Evolutionary conservation across 78 protist genomes (phyloP), one percentile per base, ranked within the genome.

Genomic region (Salpingoeca rosetta): DNA sequence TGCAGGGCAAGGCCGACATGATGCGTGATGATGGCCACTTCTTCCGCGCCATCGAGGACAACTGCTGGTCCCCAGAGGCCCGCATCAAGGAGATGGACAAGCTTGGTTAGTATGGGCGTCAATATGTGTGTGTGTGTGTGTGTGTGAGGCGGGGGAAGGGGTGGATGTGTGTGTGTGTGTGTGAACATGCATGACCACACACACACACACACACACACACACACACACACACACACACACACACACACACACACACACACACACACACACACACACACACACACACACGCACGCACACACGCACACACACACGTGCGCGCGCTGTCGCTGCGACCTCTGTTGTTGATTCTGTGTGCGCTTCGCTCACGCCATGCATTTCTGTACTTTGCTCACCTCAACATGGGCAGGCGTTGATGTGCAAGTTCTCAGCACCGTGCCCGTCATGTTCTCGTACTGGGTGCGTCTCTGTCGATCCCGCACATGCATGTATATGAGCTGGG

Each of bases 381-480:
- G 10, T 28, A 12, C n/a, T 72, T 12, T 2, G 37, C 11, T 82
- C 38, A 22, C 11, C 11, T 2, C n/a, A 73, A 0, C 65, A 3
- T 17, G 75, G 12, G 91, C 57, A 2, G 88, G 78, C 31, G 91
- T 92, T 0, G 91, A 85, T 12, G 93, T 92, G 41, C 96, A 95
- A 85, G 96, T 96, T 24, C 84, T 96, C 41, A 93, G 96, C 36
- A 94, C 96, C 0, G 85, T 91, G 38, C 91, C 92, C 2, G 94
- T 89, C 41, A 90, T 94, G 94, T 93, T 93, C 85, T 51, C 84
- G 22, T 96, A 96, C 88, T 94, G 96, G 96, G 94, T 51, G 17
- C 65, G 65, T n/a, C n/a, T n/a, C n/a, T n/a, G n/a, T n/a, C n/a
- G n/a, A n/a, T n/a, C n/a, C n/a, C n/a, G n/a, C n/a, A n/a, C n/a